Evolutionary conservation across 2,329 filamentous ascomycete genomes (phyloP), one percentile per base, ranked within the genome.

Genomic region (Aureobasidium mangrovei): DNA sequence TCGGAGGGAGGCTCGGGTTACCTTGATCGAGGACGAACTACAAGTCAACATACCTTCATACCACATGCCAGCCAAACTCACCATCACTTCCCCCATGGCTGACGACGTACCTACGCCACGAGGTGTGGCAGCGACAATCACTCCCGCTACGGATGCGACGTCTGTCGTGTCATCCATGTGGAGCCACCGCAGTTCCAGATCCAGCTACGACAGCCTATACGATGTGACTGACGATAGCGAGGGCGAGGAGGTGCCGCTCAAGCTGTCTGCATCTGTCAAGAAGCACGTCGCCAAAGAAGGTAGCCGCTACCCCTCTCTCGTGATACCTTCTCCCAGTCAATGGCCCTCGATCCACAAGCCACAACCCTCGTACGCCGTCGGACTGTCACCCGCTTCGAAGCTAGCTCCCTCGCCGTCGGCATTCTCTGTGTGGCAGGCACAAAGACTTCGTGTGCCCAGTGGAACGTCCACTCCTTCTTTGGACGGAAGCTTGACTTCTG

Each of bases 201-300:
- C 81, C 61, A 84, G 88, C 60, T 91, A 91, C 63, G 88, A 95
- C 69, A 88, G 94, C 63, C 74, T 95, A 46, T 95, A 95, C 69
- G 87, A 93, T 69, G 79, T 88, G 40, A 90, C 88, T 12, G 89
- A 94, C 60, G 82, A 89, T 53, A 53, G 39, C 26, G 89, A 95
- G 62, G 77, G 80, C 7, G 75, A 80, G 61, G 70, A 71, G 64
- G 67, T 82, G 62, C 63, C 74, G 64, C 64, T 77, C 66, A 65
- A 77, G 70, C 66, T 76, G 65, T 70, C 79, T 66, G 64, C 77
- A 69, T 76, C 74, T 26, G 72, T 76, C 58, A 77, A 75, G 68
- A 69, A 72, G 58, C 63, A 64, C 47, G 63, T 64, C 2, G 59
- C 51, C 54, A 56, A 59, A 57, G 35, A 58, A 59, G 39, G 64